phyloP scores from a whole-genome alignment of 192 early-diverging fungal genomes.

The Backusella luteola region DNA sequence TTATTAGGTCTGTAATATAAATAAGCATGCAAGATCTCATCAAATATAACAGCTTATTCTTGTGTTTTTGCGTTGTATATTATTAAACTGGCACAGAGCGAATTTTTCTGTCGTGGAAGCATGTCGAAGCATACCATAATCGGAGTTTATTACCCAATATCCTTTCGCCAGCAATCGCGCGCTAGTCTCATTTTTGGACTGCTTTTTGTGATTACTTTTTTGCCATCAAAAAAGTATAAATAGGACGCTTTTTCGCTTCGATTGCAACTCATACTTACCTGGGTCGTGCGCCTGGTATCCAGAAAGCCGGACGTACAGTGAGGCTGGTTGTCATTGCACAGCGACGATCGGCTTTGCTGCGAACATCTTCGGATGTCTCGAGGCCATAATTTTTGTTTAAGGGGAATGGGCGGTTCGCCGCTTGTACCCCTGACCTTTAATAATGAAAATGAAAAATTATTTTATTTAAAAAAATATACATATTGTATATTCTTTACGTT shows the following conservation, averaged over 20 bases:
- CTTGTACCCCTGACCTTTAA: slow-evolving; percentile 8
- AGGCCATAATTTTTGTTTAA: slow-evolving; percentile 32
- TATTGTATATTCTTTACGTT: not conserved
- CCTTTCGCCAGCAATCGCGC: not conserved
- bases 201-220: not conserved
- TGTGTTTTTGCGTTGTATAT: not conserved
- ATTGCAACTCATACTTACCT: slow-evolving; percentile 34
- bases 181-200: not conserved
- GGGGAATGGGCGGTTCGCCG: slow-evolving; percentile 16
- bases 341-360: slow-evolving; percentile 29
- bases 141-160: not conserved
- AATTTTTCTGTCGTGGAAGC: not conserved
- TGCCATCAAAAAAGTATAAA: slow-evolving; percentile 21
- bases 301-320: slow-evolving; percentile 16
- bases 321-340: slow-evolving; percentile 28
- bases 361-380: slow-evolving; percentile 31
- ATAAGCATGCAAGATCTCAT: no score
- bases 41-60: no score
- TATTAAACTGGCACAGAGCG: no score
- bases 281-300: slow-evolving; percentile 30
- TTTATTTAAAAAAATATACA: not conserved
- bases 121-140: not conserved
- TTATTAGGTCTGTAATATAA: no score
- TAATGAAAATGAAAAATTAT: slow-evolving; percentile 16
- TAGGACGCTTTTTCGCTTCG: not conserved